These are phyloP conservation scores for Venturia asperata DNA, from an alignment of 2,329 filamentous ascomycete species.

Conservation along the genomic window DNA sequence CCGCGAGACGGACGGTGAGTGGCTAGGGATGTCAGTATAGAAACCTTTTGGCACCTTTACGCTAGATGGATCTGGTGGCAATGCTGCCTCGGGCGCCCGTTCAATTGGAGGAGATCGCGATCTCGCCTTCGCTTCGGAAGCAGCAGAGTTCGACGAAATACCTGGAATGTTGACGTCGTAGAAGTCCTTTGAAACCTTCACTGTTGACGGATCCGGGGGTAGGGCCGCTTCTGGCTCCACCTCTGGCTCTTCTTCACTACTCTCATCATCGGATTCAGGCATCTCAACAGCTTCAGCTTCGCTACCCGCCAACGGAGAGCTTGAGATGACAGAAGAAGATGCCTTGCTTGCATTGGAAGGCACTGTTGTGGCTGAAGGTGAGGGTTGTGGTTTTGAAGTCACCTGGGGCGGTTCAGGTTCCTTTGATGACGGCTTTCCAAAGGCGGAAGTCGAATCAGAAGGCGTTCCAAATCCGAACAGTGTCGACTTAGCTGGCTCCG, in stretches of 20 bases:
- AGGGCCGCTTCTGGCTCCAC: slow-evolving; percentile 32
- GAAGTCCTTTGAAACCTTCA: slow-evolving; percentile 17
- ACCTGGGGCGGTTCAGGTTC: slow-evolving; percentile 22
- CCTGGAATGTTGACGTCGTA: slow-evolving; percentile 1
- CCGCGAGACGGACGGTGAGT: slow-evolving; percentile 45
- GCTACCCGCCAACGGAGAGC: slow-evolving; percentile 29
- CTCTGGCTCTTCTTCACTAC: slow-evolving; percentile 28
- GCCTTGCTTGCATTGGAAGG: slow-evolving; percentile 12
- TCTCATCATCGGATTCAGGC: slow-evolving; percentile 35
- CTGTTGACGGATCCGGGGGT: slow-evolving; percentile 31
- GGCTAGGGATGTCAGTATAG: slow-evolving; percentile 31
- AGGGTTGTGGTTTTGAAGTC: slow-evolving; percentile 23
- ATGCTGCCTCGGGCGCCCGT: neutral
- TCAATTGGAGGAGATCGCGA: neutral
- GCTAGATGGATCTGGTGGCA: slow-evolving; percentile 15
- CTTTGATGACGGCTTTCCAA: slow-evolving; percentile 4
- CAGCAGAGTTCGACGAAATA: neutral
- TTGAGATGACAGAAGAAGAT: slow-evolving; percentile 23
- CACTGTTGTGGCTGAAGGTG: slow-evolving; percentile 29
- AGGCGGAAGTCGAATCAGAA: neutral
- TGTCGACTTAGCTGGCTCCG: slow-evolving; percentile 12
- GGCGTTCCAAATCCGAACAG: slow-evolving; percentile 7
- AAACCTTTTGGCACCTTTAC: slow-evolving; percentile 17
- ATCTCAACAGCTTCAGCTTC: slow-evolving; percentile 34
- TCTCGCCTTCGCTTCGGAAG: slow-evolving; percentile 9